Conservation (phyloP, 352 stramenopile species). For the Pythium folliculosum region DNA sequence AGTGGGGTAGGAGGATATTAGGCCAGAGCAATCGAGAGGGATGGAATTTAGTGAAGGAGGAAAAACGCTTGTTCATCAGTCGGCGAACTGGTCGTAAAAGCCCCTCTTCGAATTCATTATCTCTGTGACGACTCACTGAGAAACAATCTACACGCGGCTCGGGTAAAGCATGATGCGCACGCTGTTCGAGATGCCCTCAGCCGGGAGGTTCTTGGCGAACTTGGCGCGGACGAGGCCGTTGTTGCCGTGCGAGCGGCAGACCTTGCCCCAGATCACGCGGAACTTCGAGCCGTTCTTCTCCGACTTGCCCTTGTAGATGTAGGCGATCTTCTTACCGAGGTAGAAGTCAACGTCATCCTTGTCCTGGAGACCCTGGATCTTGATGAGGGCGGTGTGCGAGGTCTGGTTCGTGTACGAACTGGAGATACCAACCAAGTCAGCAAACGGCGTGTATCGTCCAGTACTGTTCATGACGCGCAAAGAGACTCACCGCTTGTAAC, state of each 20-base stretch:
- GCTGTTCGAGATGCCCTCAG: slow-evolving; percentile 94
- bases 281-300: slow-evolving; percentile 97
- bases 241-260: slow-evolving; percentile 96
- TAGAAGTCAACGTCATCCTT: slow-evolving; percentile 99
- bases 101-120: slow-evolving; percentile 50
- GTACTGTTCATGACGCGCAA: too few species aligned
- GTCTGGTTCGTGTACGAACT: slow-evolving; percentile 97
- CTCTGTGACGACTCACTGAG: slow-evolving; percentile 25
- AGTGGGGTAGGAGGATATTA: too few species aligned
- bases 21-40: too few species aligned
- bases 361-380: slow-evolving; percentile 98
- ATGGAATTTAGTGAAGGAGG: neutral
- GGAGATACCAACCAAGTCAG: neutral
- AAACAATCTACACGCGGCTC: slow-evolving; percentile 92
- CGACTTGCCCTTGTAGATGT: slow-evolving; percentile 99
- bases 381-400: slow-evolving; percentile 98
- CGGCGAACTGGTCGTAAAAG: slow-evolving; percentile 35
- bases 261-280: slow-evolving; percentile 99
- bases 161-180: slow-evolving; percentile 99
- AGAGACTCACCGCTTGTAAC: slow-evolving; percentile 93
- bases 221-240: slow-evolving; percentile 99
- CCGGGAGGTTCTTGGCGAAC: slow-evolving; percentile 98
- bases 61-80: slow-evolving; percentile 20
- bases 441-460: too few species aligned
- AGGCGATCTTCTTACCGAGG: slow-evolving; percentile 99